Evolutionary conservation across 148 eudicot genomes (phyloP), one percentile per base, ranked within the genome.

Genomic region (Pouteria glomerata): DNA sequence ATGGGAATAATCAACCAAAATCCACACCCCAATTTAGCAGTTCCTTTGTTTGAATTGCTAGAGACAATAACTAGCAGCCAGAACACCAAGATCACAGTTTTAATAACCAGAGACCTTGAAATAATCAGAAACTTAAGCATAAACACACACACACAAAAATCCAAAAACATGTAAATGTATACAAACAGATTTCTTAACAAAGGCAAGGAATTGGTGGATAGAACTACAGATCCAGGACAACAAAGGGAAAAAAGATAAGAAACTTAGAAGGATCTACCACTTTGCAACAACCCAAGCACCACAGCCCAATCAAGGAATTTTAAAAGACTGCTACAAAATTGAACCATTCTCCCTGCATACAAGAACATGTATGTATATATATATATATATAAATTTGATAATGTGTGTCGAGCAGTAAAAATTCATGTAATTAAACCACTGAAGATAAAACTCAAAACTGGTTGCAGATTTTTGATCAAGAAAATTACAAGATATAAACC

Each of bases 201-300:
- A 69, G 41, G 41, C 34, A 21, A 30, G 23, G n/a, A 71, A 71
- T 44, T 30, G 74, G 35, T 26, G 65, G 41, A 10, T 15, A 8
- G 27, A 56, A 42, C 57, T 44, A 34, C 27, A 66, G 77, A 74
- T 74, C 77, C 57, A 72, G 70, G 21, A 57, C 39, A 66, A 55
- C 44, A 73, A 56, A 8, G n/a, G 33, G 16, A 33, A 65, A 42
- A 7, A 44, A 74, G 21, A 65, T 21, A 30, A 34, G 33, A 15
- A 73, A 66, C 8, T n/a, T 45, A 19, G 13, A 27, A 8, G 30
- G 69, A 50, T 65, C 69, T 39, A 66, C 42, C 34, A n/a, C 33
- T 52, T n/a, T n/a, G 2, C 3, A 14, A 30, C 56, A 74, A 41
- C 77, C 42, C n/a, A 64, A 64, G n/a, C n/a, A n/a, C n/a, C n/a